A percentile compares a stretch with the other conserved stretches of the same genome.
phyloP scores from a whole-genome alignment of 805 yeast genomes.

The Debaryomyces castellii region DNA sequence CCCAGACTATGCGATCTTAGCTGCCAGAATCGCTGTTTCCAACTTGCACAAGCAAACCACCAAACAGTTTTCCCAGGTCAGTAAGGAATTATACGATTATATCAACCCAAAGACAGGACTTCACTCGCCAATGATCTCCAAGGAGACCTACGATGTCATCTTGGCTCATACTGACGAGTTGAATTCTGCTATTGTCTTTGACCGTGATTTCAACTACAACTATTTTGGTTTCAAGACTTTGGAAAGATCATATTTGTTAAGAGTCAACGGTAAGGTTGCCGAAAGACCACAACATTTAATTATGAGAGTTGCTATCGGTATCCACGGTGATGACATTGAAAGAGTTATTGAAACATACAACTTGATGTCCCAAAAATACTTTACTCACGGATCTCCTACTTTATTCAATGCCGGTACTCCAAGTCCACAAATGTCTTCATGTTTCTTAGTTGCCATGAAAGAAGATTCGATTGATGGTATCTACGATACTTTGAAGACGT shows the following conservation, averaged over 20 bases:
- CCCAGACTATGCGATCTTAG: slow-evolving; percentile 95
- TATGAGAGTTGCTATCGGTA: slow-evolving; percentile 63
- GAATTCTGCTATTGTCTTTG: slow-evolving; percentile 45
- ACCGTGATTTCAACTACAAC: slow-evolving; percentile 54
- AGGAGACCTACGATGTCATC: slow-evolving; percentile 40
- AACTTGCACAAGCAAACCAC: slow-evolving; percentile 94
- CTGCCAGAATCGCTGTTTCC: slow-evolving; percentile 94
- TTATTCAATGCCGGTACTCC: slow-evolving; percentile 64
- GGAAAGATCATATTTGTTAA: slow-evolving; percentile 57
- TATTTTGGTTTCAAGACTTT: slow-evolving; percentile 63
- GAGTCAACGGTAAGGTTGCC: slow-evolving; percentile 55
- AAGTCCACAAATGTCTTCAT: slow-evolving; percentile 58
- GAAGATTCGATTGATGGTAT: slow-evolving; percentile 66
- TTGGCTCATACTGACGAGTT: slow-evolving; percentile 40
- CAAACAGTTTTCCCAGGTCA: slow-evolving; percentile 76
- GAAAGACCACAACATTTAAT: slow-evolving; percentile 63
- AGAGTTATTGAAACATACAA: slow-evolving; percentile 56
- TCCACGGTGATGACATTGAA: slow-evolving; percentile 54
- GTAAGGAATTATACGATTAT: slow-evolving; percentile 70
- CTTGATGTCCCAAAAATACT: slow-evolving; percentile 57
- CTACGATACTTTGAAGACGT: slow-evolving; percentile 58
- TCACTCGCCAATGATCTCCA: slow-evolving; percentile 48
- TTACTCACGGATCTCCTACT: slow-evolving; percentile 64
- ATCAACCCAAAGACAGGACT: slow-evolving; percentile 75
- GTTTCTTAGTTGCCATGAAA: slow-evolving; percentile 63